Conservation (phyloP, 1,139 yeast genomes). For the Tardiomyces digboiensis region DNA sequence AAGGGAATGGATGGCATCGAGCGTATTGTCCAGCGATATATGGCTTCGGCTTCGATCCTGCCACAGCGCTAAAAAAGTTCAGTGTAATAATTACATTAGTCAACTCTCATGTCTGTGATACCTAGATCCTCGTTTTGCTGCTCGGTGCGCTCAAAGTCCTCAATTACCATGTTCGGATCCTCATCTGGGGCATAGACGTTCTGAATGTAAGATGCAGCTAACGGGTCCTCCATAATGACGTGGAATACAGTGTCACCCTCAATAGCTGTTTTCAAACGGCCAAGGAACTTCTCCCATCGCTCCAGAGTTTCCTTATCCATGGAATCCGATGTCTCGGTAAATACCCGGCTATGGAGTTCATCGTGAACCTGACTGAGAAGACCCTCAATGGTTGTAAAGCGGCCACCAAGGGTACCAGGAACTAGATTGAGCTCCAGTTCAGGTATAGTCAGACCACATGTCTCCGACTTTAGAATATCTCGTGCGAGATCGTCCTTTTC, state of each 20-base stretch:
- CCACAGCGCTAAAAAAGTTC: neutral
- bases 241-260: constrained; percentile 74
- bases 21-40: constrained; percentile 33
- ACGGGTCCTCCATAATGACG: constrained; percentile 83
- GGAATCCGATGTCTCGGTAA: constrained; percentile 81
- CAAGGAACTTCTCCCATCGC: constrained; percentile 78
- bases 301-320: constrained; percentile 70
- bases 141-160: constrained; percentile 79
- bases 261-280: constrained; percentile 66
- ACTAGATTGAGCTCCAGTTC: constrained; percentile 86
- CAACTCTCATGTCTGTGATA: constrained; percentile 61
- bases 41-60: neutral
- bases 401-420: constrained; percentile 96
- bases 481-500: constrained; percentile 93
- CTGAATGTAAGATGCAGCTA: constrained; percentile 92
- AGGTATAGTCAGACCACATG: constrained; percentile 79
- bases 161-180: constrained; percentile 92
- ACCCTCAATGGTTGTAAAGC: constrained; percentile 97
- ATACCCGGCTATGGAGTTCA: constrained; percentile 79
- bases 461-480: constrained; percentile 90
- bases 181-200: constrained; percentile 97
- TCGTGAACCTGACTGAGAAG: constrained; percentile 80
- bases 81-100: neutral
- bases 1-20: constrained; percentile 64
- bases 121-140: constrained; percentile 91